Evolutionary conservation across 805 yeast genomes (phyloP).

Genomic region (Zygotorulaspora danielsina): DNA sequence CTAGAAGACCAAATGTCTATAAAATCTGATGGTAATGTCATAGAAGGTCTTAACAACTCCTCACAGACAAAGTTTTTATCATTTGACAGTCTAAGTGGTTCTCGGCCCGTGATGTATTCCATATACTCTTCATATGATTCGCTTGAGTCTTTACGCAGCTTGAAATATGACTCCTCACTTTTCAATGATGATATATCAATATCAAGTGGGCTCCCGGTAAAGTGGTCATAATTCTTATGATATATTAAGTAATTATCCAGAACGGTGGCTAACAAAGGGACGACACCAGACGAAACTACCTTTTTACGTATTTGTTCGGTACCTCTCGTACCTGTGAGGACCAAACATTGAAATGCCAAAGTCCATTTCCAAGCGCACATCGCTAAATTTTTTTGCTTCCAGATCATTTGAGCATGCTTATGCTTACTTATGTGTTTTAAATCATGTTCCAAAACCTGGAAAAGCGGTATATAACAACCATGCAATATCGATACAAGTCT

Average conservation of each 20-base stretch:
- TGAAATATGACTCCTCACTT: constrained; percentile 16
- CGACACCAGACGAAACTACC: constrained; percentile 86
- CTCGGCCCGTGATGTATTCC: constrained; percentile 20
- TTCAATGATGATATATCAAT: constrained; percentile 19
- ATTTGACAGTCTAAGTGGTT: constrained; percentile 13
- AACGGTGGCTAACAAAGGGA: constrained; percentile 87
- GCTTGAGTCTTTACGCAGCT: constrained; percentile 16
- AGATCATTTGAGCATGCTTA: constrained; percentile 24
- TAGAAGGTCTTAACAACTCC: constrained; percentile 13
- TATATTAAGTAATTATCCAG: constrained; percentile 72
- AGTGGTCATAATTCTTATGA: constrained; percentile 36
- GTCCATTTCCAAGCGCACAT: constrained; percentile 98
- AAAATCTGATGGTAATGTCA: constrained; percentile 25
- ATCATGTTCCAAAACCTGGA: constrained; percentile 20
- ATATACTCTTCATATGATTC: constrained; percentile 23
- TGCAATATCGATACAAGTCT: constrained; percentile 79
- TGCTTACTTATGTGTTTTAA: constrained; percentile 18
- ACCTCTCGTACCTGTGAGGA: constrained; percentile 88
- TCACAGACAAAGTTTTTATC: constrained; percentile 14
- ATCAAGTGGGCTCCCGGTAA: constrained; percentile 15
- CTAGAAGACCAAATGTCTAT: constrained; percentile 23
- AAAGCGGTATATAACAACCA: constrained; percentile 53
- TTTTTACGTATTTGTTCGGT: constrained; percentile 78
- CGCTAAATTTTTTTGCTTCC: constrained; percentile 38
- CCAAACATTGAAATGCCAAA: constrained; percentile 85